phyloP scores from a whole-genome alignment of 2,329 filamentous ascomycete species.

The Herpotrichia juniperi region DNA sequence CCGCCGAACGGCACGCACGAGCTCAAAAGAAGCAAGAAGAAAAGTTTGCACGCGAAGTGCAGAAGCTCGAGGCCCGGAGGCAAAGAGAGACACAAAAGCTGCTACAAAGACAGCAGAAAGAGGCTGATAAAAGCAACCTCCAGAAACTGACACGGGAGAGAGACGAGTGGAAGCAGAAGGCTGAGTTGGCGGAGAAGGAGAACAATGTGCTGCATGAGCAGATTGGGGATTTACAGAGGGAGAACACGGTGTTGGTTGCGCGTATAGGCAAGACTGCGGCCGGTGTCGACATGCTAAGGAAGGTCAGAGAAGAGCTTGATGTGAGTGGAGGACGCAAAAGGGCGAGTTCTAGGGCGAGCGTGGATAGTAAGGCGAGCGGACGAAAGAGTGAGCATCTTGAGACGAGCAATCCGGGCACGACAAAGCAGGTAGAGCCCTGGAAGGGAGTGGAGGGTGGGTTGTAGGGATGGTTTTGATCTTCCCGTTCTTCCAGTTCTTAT shows the following conservation, averaged over 20 bases:
- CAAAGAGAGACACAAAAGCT: constrained; percentile 68
- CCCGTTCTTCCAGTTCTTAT: neutral
- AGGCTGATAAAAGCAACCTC: constrained; percentile 61
- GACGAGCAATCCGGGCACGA: neutral
- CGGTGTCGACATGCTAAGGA: constrained; percentile 39
- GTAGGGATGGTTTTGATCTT: neutral
- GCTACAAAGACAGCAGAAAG: constrained; percentile 67
- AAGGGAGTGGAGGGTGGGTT: neutral
- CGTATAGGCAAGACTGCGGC: constrained; percentile 49
- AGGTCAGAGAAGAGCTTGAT: constrained; percentile 36
- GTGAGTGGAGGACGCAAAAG: constrained; percentile 20
- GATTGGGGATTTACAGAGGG: constrained; percentile 61
- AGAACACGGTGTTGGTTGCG: constrained; percentile 61
- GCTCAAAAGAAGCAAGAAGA: constrained; percentile 55
- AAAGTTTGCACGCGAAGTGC: constrained; percentile 53
- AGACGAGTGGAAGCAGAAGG: constrained; percentile 53
- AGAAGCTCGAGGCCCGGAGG: constrained; percentile 71
- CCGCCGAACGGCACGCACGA: constrained; percentile 67
- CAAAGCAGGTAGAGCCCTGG: neutral
- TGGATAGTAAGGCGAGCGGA: constrained; percentile 27
- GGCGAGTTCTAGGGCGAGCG: constrained; percentile 33
- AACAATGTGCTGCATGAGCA: constrained; percentile 57
- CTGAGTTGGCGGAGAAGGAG: constrained; percentile 56
- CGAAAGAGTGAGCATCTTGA: constrained; percentile 14
- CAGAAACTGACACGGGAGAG: constrained; percentile 54